Conservation (phyloP, 2,329 filamentous ascomycete genomes). For the Pseudogymnoascus sp. region DNA sequence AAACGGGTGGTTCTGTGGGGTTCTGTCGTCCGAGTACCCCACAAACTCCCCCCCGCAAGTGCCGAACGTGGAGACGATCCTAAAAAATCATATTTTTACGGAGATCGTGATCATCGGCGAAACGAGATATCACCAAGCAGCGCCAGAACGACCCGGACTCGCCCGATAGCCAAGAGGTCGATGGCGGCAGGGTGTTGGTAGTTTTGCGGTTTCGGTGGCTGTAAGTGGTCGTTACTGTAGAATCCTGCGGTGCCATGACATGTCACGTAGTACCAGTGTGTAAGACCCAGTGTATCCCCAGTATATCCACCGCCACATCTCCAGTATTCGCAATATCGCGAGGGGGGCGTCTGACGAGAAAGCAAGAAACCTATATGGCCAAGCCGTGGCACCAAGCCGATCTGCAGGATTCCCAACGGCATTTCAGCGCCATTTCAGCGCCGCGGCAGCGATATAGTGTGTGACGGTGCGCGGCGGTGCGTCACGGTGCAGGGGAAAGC, state of each 20-base stretch:
- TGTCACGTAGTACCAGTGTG: background rate
- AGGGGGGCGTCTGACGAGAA: background rate
- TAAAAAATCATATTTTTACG: background rate
- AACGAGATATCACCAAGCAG: background rate
- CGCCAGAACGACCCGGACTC: background rate
- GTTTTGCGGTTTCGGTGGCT: background rate
- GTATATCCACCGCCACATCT: background rate
- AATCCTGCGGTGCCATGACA: background rate
- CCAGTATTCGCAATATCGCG: background rate
- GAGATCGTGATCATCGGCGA: background rate
- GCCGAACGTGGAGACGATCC: background rate
- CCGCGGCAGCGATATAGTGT: background rate
- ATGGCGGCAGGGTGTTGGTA: background rate
- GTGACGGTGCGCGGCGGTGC: background rate
- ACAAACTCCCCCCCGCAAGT: background rate
- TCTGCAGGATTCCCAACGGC: background rate
- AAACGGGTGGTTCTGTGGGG: background rate
- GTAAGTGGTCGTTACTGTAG: background rate
- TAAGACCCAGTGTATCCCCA: background rate
- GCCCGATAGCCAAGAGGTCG: background rate
- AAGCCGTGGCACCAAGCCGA: background rate
- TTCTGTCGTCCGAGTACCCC: background rate
- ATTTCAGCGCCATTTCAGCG: background rate
- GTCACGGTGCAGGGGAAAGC: background rate
- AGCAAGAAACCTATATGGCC: background rate